Evolutionary conservation across 306 rosid genomes (phyloP).

Genomic region (Castanea crenata): DNA sequence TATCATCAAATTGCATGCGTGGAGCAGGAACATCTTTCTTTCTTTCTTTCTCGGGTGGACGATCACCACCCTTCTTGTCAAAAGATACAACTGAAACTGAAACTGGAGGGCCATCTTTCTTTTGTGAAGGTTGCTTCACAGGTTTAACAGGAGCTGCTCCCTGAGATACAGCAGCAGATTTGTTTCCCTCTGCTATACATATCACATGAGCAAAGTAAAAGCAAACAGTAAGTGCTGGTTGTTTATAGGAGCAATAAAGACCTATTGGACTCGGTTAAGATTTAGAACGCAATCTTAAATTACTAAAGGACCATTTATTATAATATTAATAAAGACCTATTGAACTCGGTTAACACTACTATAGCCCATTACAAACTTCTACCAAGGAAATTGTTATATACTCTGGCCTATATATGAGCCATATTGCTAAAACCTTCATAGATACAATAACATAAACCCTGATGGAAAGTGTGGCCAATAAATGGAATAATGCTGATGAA

Average conservation of each 20-base stretch:
- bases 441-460: not conserved
- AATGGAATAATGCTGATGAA: not conserved
- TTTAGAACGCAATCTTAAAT: too few species aligned
- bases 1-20: conserved; percentile 81
- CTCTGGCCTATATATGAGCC: not conserved
- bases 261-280: too few species aligned
- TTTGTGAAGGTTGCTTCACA: conserved; percentile 50
- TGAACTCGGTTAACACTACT: not conserved
- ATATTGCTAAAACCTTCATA: not conserved
- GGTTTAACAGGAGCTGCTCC: conserved; percentile 37
- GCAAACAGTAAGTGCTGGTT: too few species aligned
- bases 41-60: conserved; percentile 67
- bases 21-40: conserved; percentile 84
- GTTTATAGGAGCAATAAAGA: too few species aligned
- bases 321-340: not conserved
- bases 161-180: conserved; percentile 38
- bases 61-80: conserved; percentile 64
- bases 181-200: conserved; percentile 43
- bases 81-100: conserved; percentile 23
- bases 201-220: conserved; percentile 19
- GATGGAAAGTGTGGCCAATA: not conserved
- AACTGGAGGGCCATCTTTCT: conserved; percentile 45
- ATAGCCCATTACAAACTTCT: not conserved
- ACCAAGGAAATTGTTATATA: not conserved
- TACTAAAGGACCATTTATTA: too few species aligned